These are phyloP conservation scores for Tinospora cordifolia DNA, from an alignment of 164 flowering plant species.

Conservation along the genomic window DNA sequence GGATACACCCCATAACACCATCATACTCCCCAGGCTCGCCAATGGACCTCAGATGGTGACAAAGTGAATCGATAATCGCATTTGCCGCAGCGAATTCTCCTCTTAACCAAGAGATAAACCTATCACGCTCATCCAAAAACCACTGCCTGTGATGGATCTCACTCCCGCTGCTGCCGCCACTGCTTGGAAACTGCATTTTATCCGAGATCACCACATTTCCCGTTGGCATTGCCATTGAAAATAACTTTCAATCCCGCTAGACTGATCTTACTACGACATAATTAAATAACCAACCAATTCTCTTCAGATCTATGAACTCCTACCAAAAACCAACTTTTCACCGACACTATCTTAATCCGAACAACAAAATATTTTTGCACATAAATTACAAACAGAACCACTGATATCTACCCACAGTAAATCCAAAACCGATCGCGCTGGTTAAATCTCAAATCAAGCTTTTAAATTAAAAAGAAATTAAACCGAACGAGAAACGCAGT, in stretches of 20 bases:
- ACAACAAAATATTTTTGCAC: neutral
- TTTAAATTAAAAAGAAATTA: neutral
- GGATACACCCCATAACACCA: conserved; percentile 39
- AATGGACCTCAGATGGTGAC: conserved; percentile 49
- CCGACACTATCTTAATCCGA: neutral
- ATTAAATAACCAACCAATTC: neutral
- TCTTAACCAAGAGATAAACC: conserved; percentile 66
- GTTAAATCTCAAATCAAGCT: neutral
- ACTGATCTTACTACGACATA: conserved; percentile 12
- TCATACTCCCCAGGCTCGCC: conserved; percentile 80
- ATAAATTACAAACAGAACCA: neutral
- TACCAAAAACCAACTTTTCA: neutral
- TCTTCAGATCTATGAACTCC: conserved; percentile 16
- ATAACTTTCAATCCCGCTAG: neutral
- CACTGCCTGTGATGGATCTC: conserved; percentile 47
- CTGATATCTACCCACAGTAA: neutral
- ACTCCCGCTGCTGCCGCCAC: conserved; percentile 23
- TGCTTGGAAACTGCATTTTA: conserved; percentile 46
- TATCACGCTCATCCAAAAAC: conserved; percentile 72
- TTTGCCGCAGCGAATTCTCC: conserved; percentile 87
- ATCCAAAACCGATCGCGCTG: neutral
- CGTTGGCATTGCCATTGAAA: conserved; percentile 67
- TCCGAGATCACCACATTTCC: conserved; percentile 51
- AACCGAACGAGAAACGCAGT: neutral
- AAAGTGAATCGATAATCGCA: conserved; percentile 69